Evolutionary conservation across 495 filamentous ascomycete species (phyloP).

Genomic region (Annulohypoxylon maeteangense): DNA sequence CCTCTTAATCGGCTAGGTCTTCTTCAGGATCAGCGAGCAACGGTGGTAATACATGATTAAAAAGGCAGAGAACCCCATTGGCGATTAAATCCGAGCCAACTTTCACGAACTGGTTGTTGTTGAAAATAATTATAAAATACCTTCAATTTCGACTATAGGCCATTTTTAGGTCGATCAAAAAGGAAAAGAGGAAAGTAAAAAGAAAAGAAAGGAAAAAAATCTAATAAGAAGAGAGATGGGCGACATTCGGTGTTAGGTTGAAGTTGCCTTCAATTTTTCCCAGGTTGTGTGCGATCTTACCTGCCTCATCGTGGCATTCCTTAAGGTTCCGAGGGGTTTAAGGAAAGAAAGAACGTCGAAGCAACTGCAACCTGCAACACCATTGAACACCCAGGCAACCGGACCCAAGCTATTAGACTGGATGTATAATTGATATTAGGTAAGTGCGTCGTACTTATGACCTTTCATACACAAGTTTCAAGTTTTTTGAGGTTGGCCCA

Average conservation of each 20-base stretch:
- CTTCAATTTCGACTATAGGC: background rate
- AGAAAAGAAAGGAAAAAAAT: conserved; percentile 1
- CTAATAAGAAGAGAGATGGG: conserved; percentile 5
- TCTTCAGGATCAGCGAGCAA: conserved; percentile 24
- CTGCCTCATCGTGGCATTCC: conserved; percentile 6
- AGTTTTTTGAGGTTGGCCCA: background rate
- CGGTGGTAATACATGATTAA: conserved; percentile 39
- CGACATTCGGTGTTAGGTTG: conserved; percentile 14
- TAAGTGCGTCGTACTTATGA: background rate
- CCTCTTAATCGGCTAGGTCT: conserved; percentile 19
- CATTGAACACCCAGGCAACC: background rate
- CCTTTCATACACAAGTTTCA: background rate
- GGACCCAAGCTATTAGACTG: no score
- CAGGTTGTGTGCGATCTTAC: background rate
- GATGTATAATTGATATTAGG: background rate
- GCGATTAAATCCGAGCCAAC: conserved; percentile 28
- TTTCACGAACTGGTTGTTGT: conserved; percentile 14
- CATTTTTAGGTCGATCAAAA: background rate
- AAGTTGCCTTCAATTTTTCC: background rate
- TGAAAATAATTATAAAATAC: conserved; percentile 7
- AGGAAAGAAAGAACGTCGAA: conserved; percentile 3
- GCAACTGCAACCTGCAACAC: background rate
- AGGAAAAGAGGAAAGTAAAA: conserved; percentile 22
- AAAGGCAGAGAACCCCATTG: conserved; percentile 43
- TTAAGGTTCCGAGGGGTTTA: conserved; percentile 1